phyloP scores from a whole-genome alignment of 169 alveolate species.

The Plasmodium sp. region DNA sequence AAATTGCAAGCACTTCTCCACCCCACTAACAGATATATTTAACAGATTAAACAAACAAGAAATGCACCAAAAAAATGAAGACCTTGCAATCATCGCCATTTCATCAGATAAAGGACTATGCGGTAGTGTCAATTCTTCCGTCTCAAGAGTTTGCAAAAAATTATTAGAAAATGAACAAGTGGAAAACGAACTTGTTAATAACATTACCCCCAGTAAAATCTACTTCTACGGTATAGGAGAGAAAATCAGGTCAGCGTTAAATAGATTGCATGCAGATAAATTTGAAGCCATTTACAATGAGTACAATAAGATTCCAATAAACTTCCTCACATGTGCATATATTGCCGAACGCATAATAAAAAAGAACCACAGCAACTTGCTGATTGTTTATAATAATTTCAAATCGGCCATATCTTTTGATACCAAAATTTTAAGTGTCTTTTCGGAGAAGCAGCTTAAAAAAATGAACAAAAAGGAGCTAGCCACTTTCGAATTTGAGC shows the following conservation, averaged over 20 bases:
- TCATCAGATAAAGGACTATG: constrained; percentile 89
- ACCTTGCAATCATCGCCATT: constrained; percentile 8
- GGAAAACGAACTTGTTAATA: constrained; percentile 19
- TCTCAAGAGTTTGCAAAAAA: constrained; percentile 75
- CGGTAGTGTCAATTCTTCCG: constrained; percentile 89
- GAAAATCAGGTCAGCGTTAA: constrained; percentile 79
- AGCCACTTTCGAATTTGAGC: constrained; percentile 83
- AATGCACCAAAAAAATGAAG: constrained; percentile 56
- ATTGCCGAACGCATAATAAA: constrained; percentile 73
- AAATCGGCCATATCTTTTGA: constrained; percentile 89
- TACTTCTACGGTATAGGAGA: constrained; percentile 81
- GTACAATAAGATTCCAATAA: constrained; percentile 44
- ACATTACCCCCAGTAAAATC: constrained; percentile 62
- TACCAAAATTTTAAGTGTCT: constrained; percentile 81
- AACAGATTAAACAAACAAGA: constrained; percentile 40
- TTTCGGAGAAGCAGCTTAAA: constrained; percentile 79
- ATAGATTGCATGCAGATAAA: constrained; percentile 78
- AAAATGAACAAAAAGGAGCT: constrained; percentile 82
- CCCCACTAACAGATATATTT: constrained; percentile 55
- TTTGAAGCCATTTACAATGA: constrained; percentile 73
- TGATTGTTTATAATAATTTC: constrained; percentile 87
- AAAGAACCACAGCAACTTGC: constrained; percentile 83
- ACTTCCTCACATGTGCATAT: constrained; percentile 51
- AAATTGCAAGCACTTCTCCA: constrained; percentile 77
- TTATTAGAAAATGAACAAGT: constrained; percentile 43